A percentile compares a stretch with the other conserved stretches of the same genome.
phyloP scores from a whole-genome alignment of 1,139 yeast genomes.

The Taphrina sp. region DNA sequence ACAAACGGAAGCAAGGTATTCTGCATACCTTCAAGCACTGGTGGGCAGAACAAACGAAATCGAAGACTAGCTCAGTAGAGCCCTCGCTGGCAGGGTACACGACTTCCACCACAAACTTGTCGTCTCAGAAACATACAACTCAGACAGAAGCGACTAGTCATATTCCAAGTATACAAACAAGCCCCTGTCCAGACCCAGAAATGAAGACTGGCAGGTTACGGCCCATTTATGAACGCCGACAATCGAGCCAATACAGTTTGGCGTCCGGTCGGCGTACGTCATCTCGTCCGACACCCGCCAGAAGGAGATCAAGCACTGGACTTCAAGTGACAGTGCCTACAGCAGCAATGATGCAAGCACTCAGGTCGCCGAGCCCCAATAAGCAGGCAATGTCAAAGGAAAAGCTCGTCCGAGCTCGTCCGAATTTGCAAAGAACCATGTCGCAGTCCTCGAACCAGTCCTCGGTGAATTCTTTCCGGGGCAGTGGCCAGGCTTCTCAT shows the following conservation, averaged over 20 bases:
- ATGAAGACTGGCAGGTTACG: no score
- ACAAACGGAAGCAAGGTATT: conserved; percentile 16
- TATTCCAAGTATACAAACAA: no score
- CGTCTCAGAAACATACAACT: no score
- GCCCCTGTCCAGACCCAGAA: no score
- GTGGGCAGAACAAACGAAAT: conserved; percentile 23
- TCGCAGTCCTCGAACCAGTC: conserved; percentile 27
- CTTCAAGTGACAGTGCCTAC: neutral
- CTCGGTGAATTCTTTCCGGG: conserved; percentile 22
- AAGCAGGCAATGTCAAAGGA: neutral
- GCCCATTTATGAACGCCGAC: conserved; percentile 9
- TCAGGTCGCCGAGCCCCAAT: conserved; percentile 10
- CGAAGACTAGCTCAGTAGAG: no score
- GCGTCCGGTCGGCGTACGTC: conserved; percentile 3
- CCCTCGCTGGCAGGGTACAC: no score
- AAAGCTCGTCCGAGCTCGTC: conserved; percentile 2
- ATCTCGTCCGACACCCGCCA: neutral
- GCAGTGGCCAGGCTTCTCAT: conserved; percentile 20
- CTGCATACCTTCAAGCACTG: conserved; percentile 17
- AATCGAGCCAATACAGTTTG: conserved; percentile 13
- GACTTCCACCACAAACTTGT: no score
- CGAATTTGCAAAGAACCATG: conserved; percentile 19
- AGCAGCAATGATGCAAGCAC: neutral
- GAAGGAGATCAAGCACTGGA: conserved; percentile 2
- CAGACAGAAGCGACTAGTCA: no score